A percentile compares a stretch with the other conserved stretches of the same genome.
Evolutionary conservation across 768 basidiomycete species (phyloP).

Genomic region (Russula brevipes): DNA sequence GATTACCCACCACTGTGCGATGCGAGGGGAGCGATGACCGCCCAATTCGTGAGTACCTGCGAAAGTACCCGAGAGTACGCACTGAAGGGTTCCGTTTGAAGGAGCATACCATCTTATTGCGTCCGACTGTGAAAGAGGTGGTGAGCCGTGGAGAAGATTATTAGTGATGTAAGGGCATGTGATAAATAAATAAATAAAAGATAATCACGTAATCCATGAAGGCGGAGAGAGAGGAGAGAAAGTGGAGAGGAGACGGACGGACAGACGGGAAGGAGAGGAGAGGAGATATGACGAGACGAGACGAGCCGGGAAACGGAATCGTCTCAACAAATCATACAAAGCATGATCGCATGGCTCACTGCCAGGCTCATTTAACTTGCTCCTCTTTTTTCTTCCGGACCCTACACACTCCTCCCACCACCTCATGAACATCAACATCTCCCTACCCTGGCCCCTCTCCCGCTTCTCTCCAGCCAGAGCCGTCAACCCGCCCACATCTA

Average conservation of each 20-base stretch:
- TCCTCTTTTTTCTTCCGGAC: background rate
- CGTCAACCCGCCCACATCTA: slow-evolving; percentile 1
- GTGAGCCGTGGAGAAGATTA: slow-evolving; percentile 84
- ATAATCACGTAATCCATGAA: background rate
- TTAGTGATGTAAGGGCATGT: slow-evolving; percentile 31
- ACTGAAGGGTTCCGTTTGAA: slow-evolving; percentile 29
- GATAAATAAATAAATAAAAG: slow-evolving; percentile 8
- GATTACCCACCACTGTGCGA: slow-evolving; percentile 94
- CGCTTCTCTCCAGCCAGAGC: slow-evolving; percentile 14
- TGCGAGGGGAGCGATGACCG: slow-evolving; percentile 82
- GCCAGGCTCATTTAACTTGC: background rate
- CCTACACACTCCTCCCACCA: background rate
- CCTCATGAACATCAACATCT: slow-evolving; percentile 12
- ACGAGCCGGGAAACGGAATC: no score
- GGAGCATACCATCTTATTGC: slow-evolving; percentile 83
- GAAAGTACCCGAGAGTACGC: background rate
- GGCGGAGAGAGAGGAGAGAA: background rate
- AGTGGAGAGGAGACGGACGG: no score
- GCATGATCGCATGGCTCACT: no score
- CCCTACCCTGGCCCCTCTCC: slow-evolving; percentile 29
- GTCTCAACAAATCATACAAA: no score
- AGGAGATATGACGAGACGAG: background rate
- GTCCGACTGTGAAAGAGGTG: slow-evolving; percentile 80
- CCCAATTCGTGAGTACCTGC: slow-evolving; percentile 66
- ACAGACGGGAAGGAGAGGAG: background rate